phyloP scores from a whole-genome alignment of 179 eudicot genomes.

The Patellifolia procumbens region DNA sequence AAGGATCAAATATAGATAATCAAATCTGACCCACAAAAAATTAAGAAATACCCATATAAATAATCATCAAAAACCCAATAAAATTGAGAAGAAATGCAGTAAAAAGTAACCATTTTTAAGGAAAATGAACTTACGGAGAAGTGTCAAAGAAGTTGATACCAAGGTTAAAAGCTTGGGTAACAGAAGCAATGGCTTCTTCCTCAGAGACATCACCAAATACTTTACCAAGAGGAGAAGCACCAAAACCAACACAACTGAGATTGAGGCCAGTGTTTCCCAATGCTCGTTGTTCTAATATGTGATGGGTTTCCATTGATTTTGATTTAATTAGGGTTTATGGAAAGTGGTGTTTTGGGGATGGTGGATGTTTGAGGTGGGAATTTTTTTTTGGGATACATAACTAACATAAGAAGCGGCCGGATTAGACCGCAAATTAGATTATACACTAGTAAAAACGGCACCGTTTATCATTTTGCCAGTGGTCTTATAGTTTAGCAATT shows the following conservation, averaged over 20 bases:
- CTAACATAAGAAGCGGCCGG: too few species aligned
- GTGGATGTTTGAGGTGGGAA: not conserved
- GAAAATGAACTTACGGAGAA: conserved; percentile 60
- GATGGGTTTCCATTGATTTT: conserved; percentile 15
- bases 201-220: conserved; percentile 83
- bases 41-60: conserved; percentile 3
- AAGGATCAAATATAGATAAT: too few species aligned
- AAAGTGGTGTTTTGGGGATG: not conserved
- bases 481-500: too few species aligned
- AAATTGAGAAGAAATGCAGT: not conserved
- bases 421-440: too few species aligned
- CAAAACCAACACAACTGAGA: conserved; percentile 83
- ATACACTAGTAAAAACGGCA: too few species aligned
- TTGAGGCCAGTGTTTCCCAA: conserved; percentile 85
- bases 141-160: conserved; percentile 98
- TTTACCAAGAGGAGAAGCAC: conserved; percentile 95
- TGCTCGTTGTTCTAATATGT: conserved; percentile 53
- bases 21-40: too few species aligned
- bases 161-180: conserved; percentile 56
- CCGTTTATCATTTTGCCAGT: too few species aligned
- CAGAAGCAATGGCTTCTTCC: conserved; percentile 68
- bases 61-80: not conserved
- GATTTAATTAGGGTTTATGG: not conserved
- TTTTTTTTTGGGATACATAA: too few species aligned
- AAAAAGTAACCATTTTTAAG: not conserved